Conservation (phyloP, 2,329 filamentous ascomycete species). For the Stachybotrys elegans region DNA sequence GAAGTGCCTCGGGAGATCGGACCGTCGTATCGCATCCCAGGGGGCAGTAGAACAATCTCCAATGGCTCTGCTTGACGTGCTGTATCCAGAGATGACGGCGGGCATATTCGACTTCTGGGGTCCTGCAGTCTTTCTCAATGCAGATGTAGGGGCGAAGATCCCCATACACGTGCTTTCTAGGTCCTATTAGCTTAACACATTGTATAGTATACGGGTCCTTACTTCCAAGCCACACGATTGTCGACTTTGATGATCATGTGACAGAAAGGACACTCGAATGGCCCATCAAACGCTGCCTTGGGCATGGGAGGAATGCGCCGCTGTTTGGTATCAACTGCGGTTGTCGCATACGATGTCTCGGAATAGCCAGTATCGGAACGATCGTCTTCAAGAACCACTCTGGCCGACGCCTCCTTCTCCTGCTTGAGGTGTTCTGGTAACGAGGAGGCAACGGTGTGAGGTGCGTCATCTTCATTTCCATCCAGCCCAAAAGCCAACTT, state of each 20-base stretch:
- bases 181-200: neutral
- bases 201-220: conserved; percentile 1
- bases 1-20: neutral
- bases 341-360: conserved; percentile 24
- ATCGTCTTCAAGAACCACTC: conserved; percentile 13
- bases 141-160: conserved; percentile 35
- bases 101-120: conserved; percentile 13
- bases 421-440: conserved; percentile 11
- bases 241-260: conserved; percentile 25
- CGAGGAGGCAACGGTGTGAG: conserved; percentile 17
- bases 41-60: conserved; percentile 16
- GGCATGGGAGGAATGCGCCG: conserved; percentile 18
- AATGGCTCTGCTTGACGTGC: conserved; percentile 17
- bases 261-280: conserved; percentile 36
- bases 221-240: conserved; percentile 24
- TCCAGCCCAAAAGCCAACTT: conserved; percentile 23
- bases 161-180: conserved; percentile 27
- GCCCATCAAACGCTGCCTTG: conserved; percentile 12
- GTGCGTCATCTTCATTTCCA: conserved; percentile 6
- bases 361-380: conserved; percentile 16
- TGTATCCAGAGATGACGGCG: conserved; percentile 16
- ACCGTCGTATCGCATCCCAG: conserved; percentile 10
- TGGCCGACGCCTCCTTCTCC: conserved; percentile 2
- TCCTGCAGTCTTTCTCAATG: conserved; percentile 19
- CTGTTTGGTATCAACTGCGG: conserved; percentile 8